phyloP scores from a whole-genome alignment of 495 filamentous ascomycete genomes.

The Hypoxylon lienhwacheense region DNA sequence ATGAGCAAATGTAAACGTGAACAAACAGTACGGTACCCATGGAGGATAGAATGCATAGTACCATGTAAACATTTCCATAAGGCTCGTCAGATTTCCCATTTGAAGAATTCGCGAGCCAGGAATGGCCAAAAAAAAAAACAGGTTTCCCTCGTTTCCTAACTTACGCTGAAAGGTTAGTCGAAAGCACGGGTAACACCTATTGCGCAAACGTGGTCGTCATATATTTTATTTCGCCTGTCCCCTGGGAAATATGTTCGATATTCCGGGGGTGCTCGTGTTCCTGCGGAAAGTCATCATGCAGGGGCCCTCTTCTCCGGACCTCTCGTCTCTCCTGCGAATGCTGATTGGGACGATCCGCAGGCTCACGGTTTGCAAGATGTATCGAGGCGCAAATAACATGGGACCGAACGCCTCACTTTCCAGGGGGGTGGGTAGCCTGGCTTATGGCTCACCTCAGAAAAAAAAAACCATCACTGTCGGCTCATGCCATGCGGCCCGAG shows the following conservation, averaged over 20 bases:
- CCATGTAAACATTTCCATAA: background rate
- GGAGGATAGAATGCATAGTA: background rate
- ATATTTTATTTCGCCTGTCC: background rate
- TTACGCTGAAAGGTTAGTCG: slow-evolving; percentile 30
- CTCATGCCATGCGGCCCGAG: slow-evolving; percentile 30
- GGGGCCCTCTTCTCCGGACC: slow-evolving; percentile 19
- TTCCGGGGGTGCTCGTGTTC: slow-evolving; percentile 24
- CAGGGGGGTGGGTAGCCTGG: background rate
- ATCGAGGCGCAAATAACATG: slow-evolving; percentile 24
- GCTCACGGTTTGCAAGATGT: slow-evolving; percentile 10
- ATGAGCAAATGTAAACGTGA: slow-evolving; percentile 32
- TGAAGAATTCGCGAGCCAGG: background rate
- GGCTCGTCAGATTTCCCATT: background rate
- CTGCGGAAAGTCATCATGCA: slow-evolving; percentile 31
- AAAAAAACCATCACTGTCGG: slow-evolving; percentile 29
- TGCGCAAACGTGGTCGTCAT: background rate
- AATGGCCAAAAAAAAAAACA: no score
- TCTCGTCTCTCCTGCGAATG: slow-evolving; percentile 7
- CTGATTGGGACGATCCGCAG: slow-evolving; percentile 27
- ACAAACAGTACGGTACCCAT: slow-evolving; percentile 14
- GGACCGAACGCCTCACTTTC: slow-evolving; percentile 27
- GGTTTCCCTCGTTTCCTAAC: slow-evolving; percentile 17
- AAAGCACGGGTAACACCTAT: slow-evolving; percentile 14
- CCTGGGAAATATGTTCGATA: slow-evolving; percentile 9
- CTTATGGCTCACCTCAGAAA: slow-evolving; percentile 13